Conservation (phyloP, 768 basidiomycete genomes). For the Boletellus emodensis region DNA sequence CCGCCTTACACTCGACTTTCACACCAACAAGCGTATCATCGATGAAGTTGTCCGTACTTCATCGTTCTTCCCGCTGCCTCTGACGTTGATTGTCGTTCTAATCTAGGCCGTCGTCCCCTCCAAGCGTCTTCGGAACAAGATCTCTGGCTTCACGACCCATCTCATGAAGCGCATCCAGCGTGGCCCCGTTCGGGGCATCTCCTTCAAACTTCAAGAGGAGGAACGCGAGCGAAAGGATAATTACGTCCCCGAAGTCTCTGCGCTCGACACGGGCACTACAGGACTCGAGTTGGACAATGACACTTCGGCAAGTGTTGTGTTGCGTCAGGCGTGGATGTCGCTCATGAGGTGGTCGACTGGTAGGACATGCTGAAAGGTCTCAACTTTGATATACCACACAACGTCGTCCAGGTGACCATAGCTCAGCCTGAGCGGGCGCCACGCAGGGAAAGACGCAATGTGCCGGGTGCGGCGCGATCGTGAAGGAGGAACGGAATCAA, state of each 20-base stretch:
- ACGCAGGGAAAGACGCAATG: conserved; percentile 71
- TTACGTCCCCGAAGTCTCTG: conserved; percentile 97
- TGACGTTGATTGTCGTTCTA: neutral
- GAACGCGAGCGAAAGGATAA: conserved; percentile 99
- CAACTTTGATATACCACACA: conserved; percentile 92
- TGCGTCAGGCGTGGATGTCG: neutral
- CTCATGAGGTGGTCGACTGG: neutral
- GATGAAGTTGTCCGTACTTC: conserved; percentile 80
- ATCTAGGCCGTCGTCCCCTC: conserved; percentile 87
- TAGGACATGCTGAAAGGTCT: conserved; percentile 86
- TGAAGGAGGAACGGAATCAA: conserved; percentile 3
- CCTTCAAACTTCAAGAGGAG: conserved; percentile 99
- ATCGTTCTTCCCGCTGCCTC: conserved; percentile 1
- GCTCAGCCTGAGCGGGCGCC: conserved; percentile 66
- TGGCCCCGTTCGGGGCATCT: conserved; percentile 98
- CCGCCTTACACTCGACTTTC: conserved; percentile 97
- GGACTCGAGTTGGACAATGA: conserved; percentile 88
- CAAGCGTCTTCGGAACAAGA: conserved; percentile 99
- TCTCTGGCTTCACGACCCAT: conserved; percentile 99
- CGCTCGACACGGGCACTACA: conserved; percentile 72
- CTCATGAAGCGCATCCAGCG: conserved; percentile 99
- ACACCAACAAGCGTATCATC: conserved; percentile 99
- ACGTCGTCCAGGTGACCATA: conserved; percentile 59
- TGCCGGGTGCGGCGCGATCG: conserved; percentile 73
- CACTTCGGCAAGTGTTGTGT: conserved; percentile 69